Conservation (phyloP, 768 basidiomycete species). For the Suillus tomentosus region DNA sequence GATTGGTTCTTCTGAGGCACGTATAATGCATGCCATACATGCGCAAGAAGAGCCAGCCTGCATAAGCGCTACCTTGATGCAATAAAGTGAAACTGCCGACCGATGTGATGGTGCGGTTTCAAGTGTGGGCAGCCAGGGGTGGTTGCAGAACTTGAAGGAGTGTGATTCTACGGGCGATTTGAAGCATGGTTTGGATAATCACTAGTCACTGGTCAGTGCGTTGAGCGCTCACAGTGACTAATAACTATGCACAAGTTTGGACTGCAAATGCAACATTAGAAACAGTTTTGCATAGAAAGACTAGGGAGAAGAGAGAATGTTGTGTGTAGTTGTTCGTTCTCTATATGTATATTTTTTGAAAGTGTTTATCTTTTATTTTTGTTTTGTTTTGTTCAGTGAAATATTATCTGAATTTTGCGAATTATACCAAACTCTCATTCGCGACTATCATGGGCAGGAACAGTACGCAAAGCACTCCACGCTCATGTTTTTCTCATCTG, state of each 20-base stretch:
- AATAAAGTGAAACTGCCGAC: neutral
- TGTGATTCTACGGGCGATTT: neutral
- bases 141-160: neutral
- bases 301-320: neutral
- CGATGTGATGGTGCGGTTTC: neutral
- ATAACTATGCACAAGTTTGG: neutral
- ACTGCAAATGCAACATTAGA: neutral
- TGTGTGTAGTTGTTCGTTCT: too few relatives aligned
- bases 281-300: neutral
- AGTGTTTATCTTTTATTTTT: neutral
- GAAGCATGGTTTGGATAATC: neutral
- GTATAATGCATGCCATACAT: neutral
- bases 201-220: too few relatives aligned
- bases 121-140: neutral
- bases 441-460: constrained; percentile 29
- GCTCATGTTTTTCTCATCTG: neutral
- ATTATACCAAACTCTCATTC: too few relatives aligned
- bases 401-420: neutral
- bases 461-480: constrained; percentile 23
- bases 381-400: neutral
- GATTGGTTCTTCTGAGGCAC: neutral
- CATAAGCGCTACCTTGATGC: neutral
- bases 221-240: neutral
- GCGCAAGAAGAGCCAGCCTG: neutral
- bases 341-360: neutral